Evolutionary conservation across 441 rosid species (phyloP), one percentile per base, ranked within the genome.

Genomic region (Melastoma candidum): DNA sequence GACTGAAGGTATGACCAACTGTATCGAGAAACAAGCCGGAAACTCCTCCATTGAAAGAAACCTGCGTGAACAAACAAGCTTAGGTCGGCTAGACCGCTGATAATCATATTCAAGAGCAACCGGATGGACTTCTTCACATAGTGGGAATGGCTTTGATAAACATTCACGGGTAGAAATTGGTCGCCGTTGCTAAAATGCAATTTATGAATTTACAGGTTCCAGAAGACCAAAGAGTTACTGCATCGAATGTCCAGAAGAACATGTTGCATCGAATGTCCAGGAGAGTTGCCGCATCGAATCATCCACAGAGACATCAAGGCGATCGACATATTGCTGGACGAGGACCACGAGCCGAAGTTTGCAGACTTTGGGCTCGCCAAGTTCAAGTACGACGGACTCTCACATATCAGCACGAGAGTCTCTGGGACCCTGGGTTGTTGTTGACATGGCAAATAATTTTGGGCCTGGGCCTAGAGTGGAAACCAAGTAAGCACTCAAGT

Each of bases 11-110:
- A 68, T 90, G 96, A 44, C 96, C 98, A 54, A 81, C 57, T 50
- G 90, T 82, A 57, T 90, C 98, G 47, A 90, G 80, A 74, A 87
- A 65, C 80, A 85, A 76, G 68, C 81, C 74, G 60, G 87, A 80
- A 60, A 85, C 48, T 55, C 98, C 98, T 47, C 98, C 98, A 68
- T 75, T 77, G 50, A 82, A 79, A 32, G 98, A 79, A 58, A 87
- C 80, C 98, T 90, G 7, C 46, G 49, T 10, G 47, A 44, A 57
- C 52, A 70, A 51, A 4, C 1, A 32, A 32, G 8, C 8, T 17
- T 17, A 17, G 22, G 22, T 32, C 5, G 41, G 41, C 5, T 32
- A 32, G 41, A 32, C 41, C 7, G 41, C 8, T 8, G 41, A 36
- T 52, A 41, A 14, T 14, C 43, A 26, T 2, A 14, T 36, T 36